A percentile compares a stretch with the other conserved stretches of the same genome.
phyloP scores from a whole-genome alignment of 2,329 filamentous ascomycete genomes.

The Aureobasidium namibiae region DNA sequence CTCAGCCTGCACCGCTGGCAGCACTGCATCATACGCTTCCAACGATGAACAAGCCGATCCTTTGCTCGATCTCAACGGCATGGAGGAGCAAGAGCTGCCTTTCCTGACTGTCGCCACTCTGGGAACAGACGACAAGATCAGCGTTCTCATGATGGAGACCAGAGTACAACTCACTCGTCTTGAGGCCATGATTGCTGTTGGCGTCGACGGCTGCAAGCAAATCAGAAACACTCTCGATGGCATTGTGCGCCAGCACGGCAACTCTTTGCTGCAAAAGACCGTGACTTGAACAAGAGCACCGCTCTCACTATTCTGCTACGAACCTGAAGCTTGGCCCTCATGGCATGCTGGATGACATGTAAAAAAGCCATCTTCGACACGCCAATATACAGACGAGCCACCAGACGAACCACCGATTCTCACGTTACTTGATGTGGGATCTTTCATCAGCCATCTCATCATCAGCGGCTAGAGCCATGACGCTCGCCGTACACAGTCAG shows the following conservation, averaged over 20 bases:
- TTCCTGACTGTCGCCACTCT: constrained; percentile 79
- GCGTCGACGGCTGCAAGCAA: constrained; percentile 83
- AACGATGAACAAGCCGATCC: constrained; percentile 68
- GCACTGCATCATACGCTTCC: constrained; percentile 55
- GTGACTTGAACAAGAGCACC: neutral
- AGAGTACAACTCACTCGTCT: constrained; percentile 72
- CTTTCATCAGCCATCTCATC: neutral
- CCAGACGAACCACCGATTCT: neutral
- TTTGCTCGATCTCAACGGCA: constrained; percentile 66
- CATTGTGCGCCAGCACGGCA: constrained; percentile 65
- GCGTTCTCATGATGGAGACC: constrained; percentile 77
- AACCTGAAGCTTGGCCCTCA: neutral
- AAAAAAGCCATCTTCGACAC: neutral
- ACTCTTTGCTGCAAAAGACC: constrained; percentile 46
- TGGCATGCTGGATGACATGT: neutral
- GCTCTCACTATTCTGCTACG: neutral
- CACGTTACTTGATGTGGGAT: neutral
- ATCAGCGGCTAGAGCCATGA: neutral
- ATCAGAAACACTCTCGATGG: constrained; percentile 73
- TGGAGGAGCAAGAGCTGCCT: constrained; percentile 82
- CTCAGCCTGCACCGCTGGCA: constrained; percentile 78
- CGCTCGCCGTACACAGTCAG: neutral
- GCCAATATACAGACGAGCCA: neutral
- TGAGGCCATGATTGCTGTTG: constrained; percentile 89
- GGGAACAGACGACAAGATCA: constrained; percentile 60